Base-by-base conservation (phyloP, 2,329 filamentous ascomycete genomes). In the Akanthomyces muscarius region DNA sequence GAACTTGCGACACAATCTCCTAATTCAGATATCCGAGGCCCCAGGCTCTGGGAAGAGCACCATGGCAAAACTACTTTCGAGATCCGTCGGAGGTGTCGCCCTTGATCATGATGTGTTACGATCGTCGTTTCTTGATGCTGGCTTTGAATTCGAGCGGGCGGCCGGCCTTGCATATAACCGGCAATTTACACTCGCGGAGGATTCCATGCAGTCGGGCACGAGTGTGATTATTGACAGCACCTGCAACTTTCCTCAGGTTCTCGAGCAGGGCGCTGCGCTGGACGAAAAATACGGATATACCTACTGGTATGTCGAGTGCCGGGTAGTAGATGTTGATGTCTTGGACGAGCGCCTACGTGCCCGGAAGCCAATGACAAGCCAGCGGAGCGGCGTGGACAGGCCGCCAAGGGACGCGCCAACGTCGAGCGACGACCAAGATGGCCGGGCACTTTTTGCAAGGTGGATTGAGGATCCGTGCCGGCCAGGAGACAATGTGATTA, bases 41-140 rank as follows among this genome's bases (percentile, higher is more conserved):
- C 75, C 76, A 2, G 75, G 76, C 10, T 73, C 74, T 10, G 75
- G 75, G 1, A 78, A 78, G 63, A 77, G 73, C 66, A 76, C 75
- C 1, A 59, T 73, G 16, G 73, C 75, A 2, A 68, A 60, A 13
- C 66, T 72, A 0, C 69, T 78, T 0, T 62, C 66, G 7, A 64
- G 63, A 14, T 67, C 68, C 0, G 68, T 75, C 48, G 62, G 69
- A 42, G 74, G 60, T 4, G 61, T 75, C 1, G 68, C 76, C 41
- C 71, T 78, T 61, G 68, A 76, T 62, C 75, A 77, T 61, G 76
- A 78, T 58, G 54, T 75, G 14, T 55, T 78, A 61, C 69, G 69
- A 60, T 73, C 74, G 23, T 64, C 65, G 44, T 68, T 78, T 23
- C 71, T 77, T 54, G 68, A 70, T 28, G 61, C 65, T 1, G 51